Percentiles rank a stretch among this genome's conserved stretches.
These are phyloP conservation scores for Triticum urartu DNA, from an alignment of 176 grass and related monocot genomes.

Conservation along the genomic window DNA sequence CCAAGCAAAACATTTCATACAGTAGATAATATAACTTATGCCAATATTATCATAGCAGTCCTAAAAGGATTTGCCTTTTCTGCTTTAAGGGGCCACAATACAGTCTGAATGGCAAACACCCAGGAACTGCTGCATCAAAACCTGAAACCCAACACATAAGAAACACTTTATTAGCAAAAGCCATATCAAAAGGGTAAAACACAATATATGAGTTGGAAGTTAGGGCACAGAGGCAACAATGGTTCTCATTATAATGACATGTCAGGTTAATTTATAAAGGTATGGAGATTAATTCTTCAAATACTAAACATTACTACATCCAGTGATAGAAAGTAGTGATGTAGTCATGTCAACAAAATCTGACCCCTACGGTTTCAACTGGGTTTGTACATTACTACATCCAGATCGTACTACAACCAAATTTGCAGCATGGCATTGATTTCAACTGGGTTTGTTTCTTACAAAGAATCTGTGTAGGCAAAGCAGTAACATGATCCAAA, in stretches of 20 bases:
- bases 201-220: background rate
- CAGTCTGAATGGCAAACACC: too few species aligned
- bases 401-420: constrained; percentile 1
- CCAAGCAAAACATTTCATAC: constrained; percentile 92
- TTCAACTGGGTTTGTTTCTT: background rate
- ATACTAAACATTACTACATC: background rate
- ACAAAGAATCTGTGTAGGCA: background rate
- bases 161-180: constrained; percentile 4
- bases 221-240: background rate
- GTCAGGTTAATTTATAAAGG: constrained; percentile 8
- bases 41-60: constrained; percentile 92
- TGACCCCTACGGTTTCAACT: background rate
- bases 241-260: background rate
- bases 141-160: too few species aligned
- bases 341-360: constrained; percentile 4
- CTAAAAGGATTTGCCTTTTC: constrained; percentile 24
- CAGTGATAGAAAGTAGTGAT: background rate
- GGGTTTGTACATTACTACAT: background rate
- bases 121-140: too few species aligned
- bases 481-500: background rate
- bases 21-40: constrained; percentile 94
- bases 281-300: background rate
- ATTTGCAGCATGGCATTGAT: background rate
- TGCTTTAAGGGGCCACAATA: too few species aligned
- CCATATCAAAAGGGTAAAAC: background rate